These are phyloP conservation scores for Hortiboletus rubellus DNA, from an alignment of 1,284 basidiomycete species.

Conservation along the genomic window DNA sequence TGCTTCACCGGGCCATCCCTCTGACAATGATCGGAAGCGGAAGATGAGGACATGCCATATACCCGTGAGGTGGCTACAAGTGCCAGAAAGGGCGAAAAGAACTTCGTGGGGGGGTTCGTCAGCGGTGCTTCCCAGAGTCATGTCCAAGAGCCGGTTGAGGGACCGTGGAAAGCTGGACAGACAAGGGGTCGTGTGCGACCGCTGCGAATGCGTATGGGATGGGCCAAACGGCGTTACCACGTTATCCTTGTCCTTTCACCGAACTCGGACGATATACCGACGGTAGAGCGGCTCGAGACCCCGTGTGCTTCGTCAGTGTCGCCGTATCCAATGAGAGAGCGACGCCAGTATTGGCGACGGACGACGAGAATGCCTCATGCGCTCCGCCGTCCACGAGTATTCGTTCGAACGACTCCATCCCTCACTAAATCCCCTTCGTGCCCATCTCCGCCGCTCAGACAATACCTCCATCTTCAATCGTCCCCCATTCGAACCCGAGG, in stretches of 20 bases:
- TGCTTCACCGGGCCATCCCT: too few species aligned
- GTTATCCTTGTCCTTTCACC: slow-evolving; percentile 21
- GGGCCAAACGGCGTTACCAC: slow-evolving; percentile 13
- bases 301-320: slow-evolving; percentile 29
- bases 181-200: not conserved
- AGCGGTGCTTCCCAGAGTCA: slow-evolving; percentile 34
- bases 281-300: slow-evolving; percentile 31
- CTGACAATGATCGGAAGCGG: too few species aligned
- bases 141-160: slow-evolving; percentile 30
- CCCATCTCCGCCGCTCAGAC: slow-evolving; percentile 22
- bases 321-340: not conserved
- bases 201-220: slow-evolving; percentile 8
- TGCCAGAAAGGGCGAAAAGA: slow-evolving; percentile 31
- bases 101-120: slow-evolving; percentile 33
- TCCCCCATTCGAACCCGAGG: slow-evolving; percentile 20
- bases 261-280: slow-evolving; percentile 33
- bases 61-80: slow-evolving; percentile 5
- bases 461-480: slow-evolving; percentile 17
- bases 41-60: too few species aligned
- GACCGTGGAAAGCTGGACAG: slow-evolving; percentile 26
- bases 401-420: not conserved
- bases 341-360: too few species aligned
- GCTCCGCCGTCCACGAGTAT: too few species aligned
- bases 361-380: too few species aligned
- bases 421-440: slow-evolving; percentile 12